Base-by-base conservation (phyloP, 2,329 filamentous ascomycete genomes). In the Calycina herbarum region DNA sequence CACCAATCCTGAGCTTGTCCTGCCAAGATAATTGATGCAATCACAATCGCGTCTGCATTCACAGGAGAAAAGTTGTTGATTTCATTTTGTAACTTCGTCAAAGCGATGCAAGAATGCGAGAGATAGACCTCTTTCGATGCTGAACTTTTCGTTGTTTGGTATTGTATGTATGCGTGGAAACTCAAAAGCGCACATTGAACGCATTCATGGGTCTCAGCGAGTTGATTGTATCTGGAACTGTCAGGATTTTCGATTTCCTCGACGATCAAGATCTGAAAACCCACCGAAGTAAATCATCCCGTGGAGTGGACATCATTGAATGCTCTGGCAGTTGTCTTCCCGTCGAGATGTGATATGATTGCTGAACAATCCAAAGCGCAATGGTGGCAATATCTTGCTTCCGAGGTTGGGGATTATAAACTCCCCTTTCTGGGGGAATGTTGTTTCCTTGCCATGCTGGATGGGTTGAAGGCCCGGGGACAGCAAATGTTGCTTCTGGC, bases 21-120 rank as follows among this genome's bases (percentile, higher is more conserved):
- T 1, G 70, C 63, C 29, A 69, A 20, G 10, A 65, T 63, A 13
- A 71, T 51, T 11, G 70, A 71, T 6, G 67, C 61, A 7, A 63
- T 64, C 1, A 71, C 54, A 17, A 71, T 59, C 5, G 69, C 67
- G 61, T 72, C 68, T 1, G 67, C 48, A 58, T 72, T 72, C 2
- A 42, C 20, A 3, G 59, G 57, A 11, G 61, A 67, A 27, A 69
- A 69, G 7, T 59, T 64, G 13, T 57, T 58, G 15, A 70, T 70
- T 27, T 70, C 70, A 15, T 65, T 61, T 33, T 70, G 69, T 5
- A 68, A 57, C 2, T 65, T 62, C 7, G 61, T 61, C 57, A 71
- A 33, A 4, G 68, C 65, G 11, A 59, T 10, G 20, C 35, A 54
- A 2, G 45, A 63, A 29, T 68, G 64, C 10, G 59, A 48, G 13